Evolutionary conservation across 2,329 filamentous ascomycete species (phyloP), one percentile per base, ranked within the genome.

Genomic region (Arachnomyces sp.): DNA sequence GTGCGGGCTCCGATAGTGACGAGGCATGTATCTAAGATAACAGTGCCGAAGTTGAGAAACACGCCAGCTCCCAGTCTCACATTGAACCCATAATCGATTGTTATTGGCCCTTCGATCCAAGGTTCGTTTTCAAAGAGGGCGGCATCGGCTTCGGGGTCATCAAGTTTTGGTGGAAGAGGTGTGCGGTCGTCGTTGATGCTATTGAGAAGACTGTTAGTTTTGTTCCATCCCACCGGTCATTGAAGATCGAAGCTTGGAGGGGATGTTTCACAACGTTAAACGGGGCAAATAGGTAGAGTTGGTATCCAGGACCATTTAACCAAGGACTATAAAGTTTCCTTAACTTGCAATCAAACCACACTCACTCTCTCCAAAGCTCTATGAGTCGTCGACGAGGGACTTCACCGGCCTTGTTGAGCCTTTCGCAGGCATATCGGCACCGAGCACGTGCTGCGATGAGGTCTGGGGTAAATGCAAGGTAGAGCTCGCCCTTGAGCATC

Each of bases 11-110:
- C 88, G 36, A 95, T 78, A 1, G 72, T 79, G 41, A 93, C 83
- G 18, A 71, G 62, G 57, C 80, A 84, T 1, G 84, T 89, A 57
- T 94, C 88, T 21, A 93, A 67, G 56, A 87, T 84, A 4, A 78
- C 80, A 51, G 77, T 81, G 61, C 86, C 81, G 57, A 74, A 80
- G 63, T 84, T 94, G 58, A 94, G 73, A 53, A 80, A 92, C 11
- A 85, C 84, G 40, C 79, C 78, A 33, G 75, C 66, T 13, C 84
- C 86, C 6, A 89, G 59, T 42, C 72, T 75, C 34, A 90, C 68
- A 46, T 92, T 88, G 52, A 73, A 80, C 3, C 87, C 87, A 52
- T 92, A 90, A 62, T 93, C 86, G 44, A 83, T 74, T 34, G 71
- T 75, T 39, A 92, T 68, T 0, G 85, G 86, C 0, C 73, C 63